Evolutionary conservation across 495 filamentous ascomycete genomes (phyloP), one percentile per base, ranked within the genome.

Genomic region (Cercophora samala): DNA sequence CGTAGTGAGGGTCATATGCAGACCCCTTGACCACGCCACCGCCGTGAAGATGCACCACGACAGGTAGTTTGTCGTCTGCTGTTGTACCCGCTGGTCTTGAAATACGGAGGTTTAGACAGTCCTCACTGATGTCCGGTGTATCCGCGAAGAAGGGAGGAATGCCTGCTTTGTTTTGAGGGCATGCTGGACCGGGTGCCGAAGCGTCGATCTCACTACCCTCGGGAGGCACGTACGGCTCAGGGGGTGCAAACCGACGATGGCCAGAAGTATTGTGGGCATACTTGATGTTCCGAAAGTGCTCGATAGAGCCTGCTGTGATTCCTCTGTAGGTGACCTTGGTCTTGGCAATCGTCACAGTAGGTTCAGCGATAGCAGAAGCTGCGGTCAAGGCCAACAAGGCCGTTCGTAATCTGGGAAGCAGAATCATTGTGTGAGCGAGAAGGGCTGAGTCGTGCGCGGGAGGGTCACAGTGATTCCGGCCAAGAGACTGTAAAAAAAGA

Each of bases 41-140:
- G 4, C 78, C 77, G 53, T 77, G 72, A 23, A 83, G 74, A 24
- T 76, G 79, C 0, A 83, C 68, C 25, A 82, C 73, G 1, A 83
- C 81, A 0, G 81, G 80, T 4, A 82, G 73, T 0, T 77, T 78
- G 2, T 75, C 76, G 0, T 70, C 62, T 2, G 60, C 15, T 0
- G 25, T 59, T 0, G 72, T 71, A 6, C 75, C 74, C 2, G 64
- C 53, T 1, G 81, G 80, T 13, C 77, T 69, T 0, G 79, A 67
- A 58, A 83, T 79, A 52, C 78, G 78, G 22, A 83, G 64, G 54
- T 76, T 80, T 8, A 83, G 70, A 64, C 79, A 82, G 64, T 80
- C 76, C 68, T 79, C 77, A 60, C 75, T 80, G 22, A 75, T 65
- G 58, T 74, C 69, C 0, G 74, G 69, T 1, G 80, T 75, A 6